phyloP scores from a whole-genome alignment of 1,139 yeast genomes.

The Candida tunisiensis region DNA sequence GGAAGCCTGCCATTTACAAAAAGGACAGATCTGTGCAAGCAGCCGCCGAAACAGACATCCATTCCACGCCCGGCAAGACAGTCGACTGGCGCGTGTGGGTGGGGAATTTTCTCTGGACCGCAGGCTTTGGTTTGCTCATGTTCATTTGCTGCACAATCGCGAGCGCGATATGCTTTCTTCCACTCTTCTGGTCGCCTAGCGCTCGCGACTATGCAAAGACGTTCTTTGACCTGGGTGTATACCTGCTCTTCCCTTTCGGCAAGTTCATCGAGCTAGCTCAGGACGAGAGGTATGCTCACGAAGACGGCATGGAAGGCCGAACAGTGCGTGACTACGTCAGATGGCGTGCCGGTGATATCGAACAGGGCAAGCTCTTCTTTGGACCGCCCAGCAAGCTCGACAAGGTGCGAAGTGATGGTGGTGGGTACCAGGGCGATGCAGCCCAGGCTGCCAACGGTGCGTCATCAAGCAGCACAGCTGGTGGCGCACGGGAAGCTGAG shows the following conservation, averaged over 20 bases:
- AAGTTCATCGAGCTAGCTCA: conserved; percentile 64
- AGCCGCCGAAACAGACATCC: conserved; percentile 88
- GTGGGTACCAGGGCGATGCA: background rate
- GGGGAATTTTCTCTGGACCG: conserved; percentile 65
- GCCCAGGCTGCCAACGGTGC: background rate
- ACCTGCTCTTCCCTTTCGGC: conserved; percentile 76
- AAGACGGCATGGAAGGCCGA: conserved; percentile 82
- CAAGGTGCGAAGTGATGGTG: background rate
- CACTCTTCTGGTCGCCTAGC: conserved; percentile 19
- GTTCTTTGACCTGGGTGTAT: conserved; percentile 46
- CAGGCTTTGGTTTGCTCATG: conserved; percentile 52
- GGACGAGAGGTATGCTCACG: conserved; percentile 68
- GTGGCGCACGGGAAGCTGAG: no score
- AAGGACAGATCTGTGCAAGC: conserved; percentile 83
- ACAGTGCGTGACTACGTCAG: conserved; percentile 70
- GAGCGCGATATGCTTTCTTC: conserved; percentile 24
- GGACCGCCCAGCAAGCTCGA: conserved; percentile 19
- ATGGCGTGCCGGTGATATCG: conserved; percentile 64
- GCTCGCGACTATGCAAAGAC: conserved; percentile 43
- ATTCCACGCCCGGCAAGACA: conserved; percentile 43
- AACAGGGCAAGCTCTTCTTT: conserved; percentile 48
- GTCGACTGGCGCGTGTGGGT: conserved; percentile 48
- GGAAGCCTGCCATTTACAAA: conserved; percentile 96
- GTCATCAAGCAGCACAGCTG: background rate
- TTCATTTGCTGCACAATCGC: conserved; percentile 36